Conservation (phyloP, 208 protist species). For the Trypanosoma cruzi region DNA sequence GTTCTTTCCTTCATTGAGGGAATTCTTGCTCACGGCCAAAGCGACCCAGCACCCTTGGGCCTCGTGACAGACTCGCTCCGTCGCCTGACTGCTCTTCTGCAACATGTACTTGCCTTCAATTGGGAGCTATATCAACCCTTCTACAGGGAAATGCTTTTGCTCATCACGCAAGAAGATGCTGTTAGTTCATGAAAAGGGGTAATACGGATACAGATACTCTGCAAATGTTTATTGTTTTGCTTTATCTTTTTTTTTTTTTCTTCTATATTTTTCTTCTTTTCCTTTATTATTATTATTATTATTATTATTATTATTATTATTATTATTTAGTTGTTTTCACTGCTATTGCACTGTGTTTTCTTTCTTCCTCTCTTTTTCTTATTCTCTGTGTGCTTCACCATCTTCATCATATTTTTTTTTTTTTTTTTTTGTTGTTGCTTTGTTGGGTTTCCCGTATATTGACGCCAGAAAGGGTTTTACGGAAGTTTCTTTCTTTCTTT, state of each 20-base stretch:
- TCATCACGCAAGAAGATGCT: conserved; percentile 4
- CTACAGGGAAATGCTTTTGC: conserved; percentile 50
- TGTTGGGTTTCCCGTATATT: too few species aligned
- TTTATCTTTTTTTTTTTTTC: conserved; percentile 9
- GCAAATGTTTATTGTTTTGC: background rate
- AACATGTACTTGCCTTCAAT: conserved; percentile 57
- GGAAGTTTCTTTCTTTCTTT: too few species aligned
- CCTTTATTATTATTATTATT: too few species aligned
- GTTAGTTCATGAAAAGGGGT: conserved; percentile 11
- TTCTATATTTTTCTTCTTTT: too few species aligned
- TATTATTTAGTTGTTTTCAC: too few species aligned
- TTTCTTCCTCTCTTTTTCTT: too few species aligned
- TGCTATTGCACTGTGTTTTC: too few species aligned
- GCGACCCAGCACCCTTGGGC: conserved; percentile 47
- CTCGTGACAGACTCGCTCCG: conserved; percentile 60
- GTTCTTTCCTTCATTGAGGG: conserved; percentile 42
- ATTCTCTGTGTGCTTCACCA: too few species aligned
- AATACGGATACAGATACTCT: background rate
- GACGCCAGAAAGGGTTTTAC: too few species aligned
- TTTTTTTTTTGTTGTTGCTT: too few species aligned
- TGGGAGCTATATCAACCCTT: conserved; percentile 76
- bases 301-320: too few species aligned
- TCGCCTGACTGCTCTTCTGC: conserved; percentile 38
- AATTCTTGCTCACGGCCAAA: conserved; percentile 33
- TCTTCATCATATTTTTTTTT: too few species aligned